phyloP scores from a whole-genome alignment of 75 land plant genomes.

The Picea glauca region DNA sequence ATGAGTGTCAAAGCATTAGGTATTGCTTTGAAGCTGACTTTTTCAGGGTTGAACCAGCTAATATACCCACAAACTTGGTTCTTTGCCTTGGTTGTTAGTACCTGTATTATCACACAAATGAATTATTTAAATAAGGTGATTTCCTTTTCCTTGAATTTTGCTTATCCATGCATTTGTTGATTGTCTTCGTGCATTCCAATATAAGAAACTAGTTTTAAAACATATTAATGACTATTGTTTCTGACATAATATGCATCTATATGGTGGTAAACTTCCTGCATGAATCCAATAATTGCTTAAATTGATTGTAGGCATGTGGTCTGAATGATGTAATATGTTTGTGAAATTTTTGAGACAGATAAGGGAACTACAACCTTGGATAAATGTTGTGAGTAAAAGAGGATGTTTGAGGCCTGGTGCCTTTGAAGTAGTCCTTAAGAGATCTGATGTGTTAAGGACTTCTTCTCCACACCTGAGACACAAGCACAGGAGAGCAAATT shows the following conservation, averaged over 20 bases:
- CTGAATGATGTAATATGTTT: background rate
- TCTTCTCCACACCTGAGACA: too few relatives aligned
- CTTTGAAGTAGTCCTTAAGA: background rate
- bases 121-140: slow-evolving; percentile 87
- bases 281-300: background rate
- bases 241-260: background rate
- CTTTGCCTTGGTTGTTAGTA: slow-evolving; percentile 64
- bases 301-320: background rate
- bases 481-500: too few relatives aligned
- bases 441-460: background rate
- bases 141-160: background rate
- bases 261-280: background rate
- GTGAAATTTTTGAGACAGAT: background rate
- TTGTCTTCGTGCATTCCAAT: background rate
- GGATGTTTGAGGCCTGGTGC: too few relatives aligned
- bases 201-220: background rate
- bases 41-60: slow-evolving; percentile 87
- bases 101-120: slow-evolving; percentile 88
- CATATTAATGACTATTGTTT: background rate
- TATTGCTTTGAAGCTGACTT: slow-evolving; percentile 92
- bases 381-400: background rate
- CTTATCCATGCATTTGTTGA: background rate
- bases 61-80: slow-evolving; percentile 84
- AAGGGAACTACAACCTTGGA: background rate
- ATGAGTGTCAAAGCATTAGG: slow-evolving; percentile 97